Base-by-base conservation (phyloP, 2,329 filamentous ascomycete species). In the Phaeosphaeria sp. region DNA sequence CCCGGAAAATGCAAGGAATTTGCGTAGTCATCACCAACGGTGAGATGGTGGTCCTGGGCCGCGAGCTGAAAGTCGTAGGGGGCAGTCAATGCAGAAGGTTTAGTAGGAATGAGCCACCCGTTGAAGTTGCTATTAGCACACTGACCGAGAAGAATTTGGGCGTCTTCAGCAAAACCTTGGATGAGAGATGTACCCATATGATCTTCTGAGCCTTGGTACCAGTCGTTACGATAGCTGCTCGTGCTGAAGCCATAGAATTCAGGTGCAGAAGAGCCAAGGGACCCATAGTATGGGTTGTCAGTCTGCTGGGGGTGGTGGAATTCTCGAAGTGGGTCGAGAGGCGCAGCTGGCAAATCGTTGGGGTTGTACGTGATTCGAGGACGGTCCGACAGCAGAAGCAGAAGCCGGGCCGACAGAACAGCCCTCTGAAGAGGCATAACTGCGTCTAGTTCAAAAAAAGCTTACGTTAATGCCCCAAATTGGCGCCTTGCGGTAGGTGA, bases 381-480 rank as follows among this genome's bases (percentile, higher is more conserved):
- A 17, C 11, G 2, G n/a, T 25, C n/a, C n/a, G n/a, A n/a, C n/a
- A n/a, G n/a, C n/a, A n/a, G n/a, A n/a, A n/a, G n/a, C n/a, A n/a
- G n/a, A n/a, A n/a, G n/a, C n/a, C n/a, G n/a, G n/a, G n/a, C n/a
- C n/a, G n/a, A n/a, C n/a, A n/a, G n/a, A n/a, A n/a, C n/a, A n/a
- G n/a, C n/a, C n/a, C n/a, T n/a, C n/a, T 13, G 30, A 36, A 36
- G 30, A 36, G 30, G 30, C 30, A 36, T 36, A 36, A 36, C 30
- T 36, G 30, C 56, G 49, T 52, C 3, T n/a, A 49, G 44, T 59
- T 52, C 25, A 47, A 59, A 59, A 58, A 59, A 59, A 59, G 25
- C 42, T 44, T 27, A 53, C 53, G 15, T 13, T 6, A 22, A 17
- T 6, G 3, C 15, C 30, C 3, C 15, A 13, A 3, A 3, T 36